phyloP scores from a whole-genome alignment of 148 eudicot species.

The Euryodendron excelsum region DNA sequence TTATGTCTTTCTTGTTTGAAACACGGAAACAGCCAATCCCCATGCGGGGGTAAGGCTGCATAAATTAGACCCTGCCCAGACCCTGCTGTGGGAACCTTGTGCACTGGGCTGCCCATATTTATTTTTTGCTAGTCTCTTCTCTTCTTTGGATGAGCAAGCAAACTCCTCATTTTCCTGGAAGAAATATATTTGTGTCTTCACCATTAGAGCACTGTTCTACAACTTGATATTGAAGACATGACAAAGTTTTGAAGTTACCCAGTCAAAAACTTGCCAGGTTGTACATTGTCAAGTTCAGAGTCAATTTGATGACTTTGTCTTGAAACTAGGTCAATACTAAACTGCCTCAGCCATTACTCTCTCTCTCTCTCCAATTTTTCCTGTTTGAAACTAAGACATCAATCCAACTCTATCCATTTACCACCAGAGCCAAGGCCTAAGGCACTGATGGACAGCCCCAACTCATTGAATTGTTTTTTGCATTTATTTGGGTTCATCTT shows the following conservation, averaged over 20 bases:
- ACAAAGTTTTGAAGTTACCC: background rate
- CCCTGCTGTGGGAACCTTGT: no score
- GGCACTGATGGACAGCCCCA: background rate
- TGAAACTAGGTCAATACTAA: background rate
- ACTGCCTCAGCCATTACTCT: background rate
- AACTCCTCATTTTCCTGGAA: background rate
- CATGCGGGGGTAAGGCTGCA: no score
- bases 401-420: no score
- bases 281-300: background rate
- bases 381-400: no score
- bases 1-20: no score
- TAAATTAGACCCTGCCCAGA: no score
- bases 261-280: background rate
- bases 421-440: no score
- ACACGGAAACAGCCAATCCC: no score
- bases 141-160: background rate
- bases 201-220: background rate
- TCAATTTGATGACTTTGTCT: constrained; percentile 1
- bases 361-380: no score
- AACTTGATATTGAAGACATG: no score
- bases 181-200: background rate
- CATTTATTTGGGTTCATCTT: background rate
- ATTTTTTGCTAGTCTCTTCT: background rate
- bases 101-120: background rate
- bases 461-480: background rate